Evolutionary conservation across 805 yeast genomes (phyloP), one percentile per base, ranked within the genome.

Genomic region (Zygosaccharomyces kombuchaensis): DNA sequence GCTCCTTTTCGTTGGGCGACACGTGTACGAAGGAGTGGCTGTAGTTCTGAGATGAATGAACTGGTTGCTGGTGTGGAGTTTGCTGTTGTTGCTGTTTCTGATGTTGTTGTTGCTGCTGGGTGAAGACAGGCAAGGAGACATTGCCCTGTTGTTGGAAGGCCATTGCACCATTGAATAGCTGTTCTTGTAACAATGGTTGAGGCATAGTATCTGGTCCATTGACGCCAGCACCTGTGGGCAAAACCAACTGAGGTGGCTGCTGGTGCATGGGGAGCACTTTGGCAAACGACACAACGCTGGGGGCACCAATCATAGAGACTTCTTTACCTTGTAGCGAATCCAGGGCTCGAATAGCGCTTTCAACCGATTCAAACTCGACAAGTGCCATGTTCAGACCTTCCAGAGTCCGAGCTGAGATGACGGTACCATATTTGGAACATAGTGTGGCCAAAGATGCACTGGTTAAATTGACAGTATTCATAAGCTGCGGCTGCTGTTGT

Each of bases 221-320:
- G 36, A 31, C 38, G 8, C 43, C 46, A 19, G 39, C 44, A 3
- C 43, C 34, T 10, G 40, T 36, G 27, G 51, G 58, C 6, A 51
- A 30, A 25, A 49, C 53, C 38, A 50, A 41, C 46, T 40, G 53
- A 22, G 57, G 52, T 31, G 57, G 55, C 48, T 59, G 66, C 47
- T 55, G 52, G 49, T 62, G 66, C 62, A 56, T 61, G 31, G 68
- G 76, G 55, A 65, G 57, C 26, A 88, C 77, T 58, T 84, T 86
- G 3, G 96, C 97, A 73, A 88, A 93, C 0, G 90, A 87, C 31
- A 88, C 87, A 32, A 79, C 71, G 61, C 93, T 79, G 13, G 84
- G 79, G 21, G 78, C 73, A 3, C 95, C 96, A 2, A 91, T 87
- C 50, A 81, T 77, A 1, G 70, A 66, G 32, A 91, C 72, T 58